These are phyloP conservation scores for Aspergillus versicolor DNA, from an alignment of 2,329 filamentous ascomycete species.

Conservation along the genomic window DNA sequence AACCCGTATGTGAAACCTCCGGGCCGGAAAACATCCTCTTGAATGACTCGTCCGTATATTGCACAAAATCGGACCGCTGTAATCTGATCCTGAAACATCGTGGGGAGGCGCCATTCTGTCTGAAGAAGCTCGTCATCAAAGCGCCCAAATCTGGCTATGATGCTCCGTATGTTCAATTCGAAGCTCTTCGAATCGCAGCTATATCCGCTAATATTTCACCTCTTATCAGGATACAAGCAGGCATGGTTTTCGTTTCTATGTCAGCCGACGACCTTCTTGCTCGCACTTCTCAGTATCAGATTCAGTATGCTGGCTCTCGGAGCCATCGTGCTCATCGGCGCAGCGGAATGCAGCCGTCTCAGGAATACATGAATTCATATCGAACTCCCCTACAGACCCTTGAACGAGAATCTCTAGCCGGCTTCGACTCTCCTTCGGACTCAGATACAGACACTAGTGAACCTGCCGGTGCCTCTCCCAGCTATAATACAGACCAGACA, in stretches of 20 bases:
- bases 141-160: conserved; percentile 79
- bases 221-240: conserved; percentile 73
- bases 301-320: conserved; percentile 57
- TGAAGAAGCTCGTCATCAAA: conserved; percentile 85
- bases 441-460: conserved; percentile 24
- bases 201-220: conserved; percentile 32
- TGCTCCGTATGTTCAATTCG: conserved; percentile 66
- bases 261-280: conserved; percentile 71
- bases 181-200: not conserved
- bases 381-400: conserved; percentile 37
- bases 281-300: conserved; percentile 72
- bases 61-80: conserved; percentile 81
- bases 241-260: conserved; percentile 91
- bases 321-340: conserved; percentile 30
- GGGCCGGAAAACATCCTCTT: conserved; percentile 78
- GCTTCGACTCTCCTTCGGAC: conserved; percentile 24
- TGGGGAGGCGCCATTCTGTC: conserved; percentile 74
- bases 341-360: conserved; percentile 33
- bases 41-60: conserved; percentile 82
- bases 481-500: conserved; percentile 18
- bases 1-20: conserved; percentile 55
- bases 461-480: conserved; percentile 9
- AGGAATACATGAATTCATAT: conserved; percentile 40
- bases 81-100: conserved; percentile 83
- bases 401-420: conserved; percentile 27